A percentile compares a stretch with the other conserved stretches of the same genome.
Conservation (phyloP, 1,139 yeast species). For the Magnusiomyces fungicola region DNA sequence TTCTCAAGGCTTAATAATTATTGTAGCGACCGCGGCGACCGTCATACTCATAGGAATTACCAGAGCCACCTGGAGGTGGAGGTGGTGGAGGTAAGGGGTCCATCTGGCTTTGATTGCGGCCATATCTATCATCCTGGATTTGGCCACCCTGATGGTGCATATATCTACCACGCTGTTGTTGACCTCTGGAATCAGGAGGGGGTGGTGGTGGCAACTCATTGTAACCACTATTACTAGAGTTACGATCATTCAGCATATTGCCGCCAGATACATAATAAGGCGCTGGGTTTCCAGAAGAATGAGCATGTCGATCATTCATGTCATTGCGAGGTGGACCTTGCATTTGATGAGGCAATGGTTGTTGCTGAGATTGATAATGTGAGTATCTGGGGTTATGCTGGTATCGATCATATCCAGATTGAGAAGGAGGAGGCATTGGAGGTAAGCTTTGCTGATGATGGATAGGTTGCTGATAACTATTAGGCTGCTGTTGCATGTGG, state of each 20-base stretch:
- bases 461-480: neutral
- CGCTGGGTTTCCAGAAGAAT: neutral
- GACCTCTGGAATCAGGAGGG: neutral
- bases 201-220: neutral
- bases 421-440: neutral
- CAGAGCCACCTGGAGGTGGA: neutral
- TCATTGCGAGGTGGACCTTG: too few species aligned
- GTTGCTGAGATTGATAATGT: neutral
- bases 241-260: neutral
- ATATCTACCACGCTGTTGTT: neutral
- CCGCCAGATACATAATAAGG: neutral
- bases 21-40: neutral
- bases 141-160: neutral
- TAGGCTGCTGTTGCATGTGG: neutral
- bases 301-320: neutral
- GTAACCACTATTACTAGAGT: neutral
- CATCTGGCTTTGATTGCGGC: neutral
- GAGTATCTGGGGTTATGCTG: too few species aligned
- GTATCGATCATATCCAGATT: neutral
- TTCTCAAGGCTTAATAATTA: too few species aligned
- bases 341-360: neutral
- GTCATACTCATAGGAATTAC: neutral
- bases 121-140: neutral
- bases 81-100: constrained; percentile 4
- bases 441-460: neutral